Evolutionary conservation across 345 rosid species (phyloP), one percentile per base, ranked within the genome.

Genomic region (Syzygium jambos): DNA sequence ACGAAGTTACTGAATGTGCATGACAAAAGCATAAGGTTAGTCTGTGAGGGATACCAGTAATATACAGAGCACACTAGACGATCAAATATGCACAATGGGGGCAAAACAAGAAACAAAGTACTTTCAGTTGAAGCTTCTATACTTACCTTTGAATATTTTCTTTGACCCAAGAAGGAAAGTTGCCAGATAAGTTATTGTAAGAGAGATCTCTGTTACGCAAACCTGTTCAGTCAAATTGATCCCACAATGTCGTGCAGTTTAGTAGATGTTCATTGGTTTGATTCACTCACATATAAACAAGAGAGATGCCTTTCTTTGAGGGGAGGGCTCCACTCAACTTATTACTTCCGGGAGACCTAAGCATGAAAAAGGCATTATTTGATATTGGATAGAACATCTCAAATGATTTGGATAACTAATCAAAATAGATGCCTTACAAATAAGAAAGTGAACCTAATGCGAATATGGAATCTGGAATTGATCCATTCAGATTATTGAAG

Each of bases 101-200:
- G 30, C 1, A 22, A 52, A 22, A 51, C 43, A 65, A 65, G 34
- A 65, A 65, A 65, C 11, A 65, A 30, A 65, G 22, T 15, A 65
- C 78, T 10, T 54, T 17, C 29, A 85, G 52, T 25, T 57, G 49
- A 55, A 43, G n/a, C 51, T 25, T 23, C 63, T 7, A 59, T 85
- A 87, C 94, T 88, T 89, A 95, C 98, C 94, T 86, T 84, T 89
- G 89, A 86, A 93, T 88, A 80, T 88, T 89, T 85, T 13, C 63
- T 54, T 34, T 90, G 89, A 92, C 87, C 97, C 97, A 95, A 19
- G 94, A 90, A 87, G 98, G 97, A 87, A 94, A 86, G 87, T 30
- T 90, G 43, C 96, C 98, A 19, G 87, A 65, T 90, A 96, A 90
- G 91, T 93, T 92, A 89, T 95, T 96, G 91, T 96, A 95, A 3